Base-by-base conservation (phyloP, 2,329 filamentous ascomycete species). In the Pyricularia sp. region DNA sequence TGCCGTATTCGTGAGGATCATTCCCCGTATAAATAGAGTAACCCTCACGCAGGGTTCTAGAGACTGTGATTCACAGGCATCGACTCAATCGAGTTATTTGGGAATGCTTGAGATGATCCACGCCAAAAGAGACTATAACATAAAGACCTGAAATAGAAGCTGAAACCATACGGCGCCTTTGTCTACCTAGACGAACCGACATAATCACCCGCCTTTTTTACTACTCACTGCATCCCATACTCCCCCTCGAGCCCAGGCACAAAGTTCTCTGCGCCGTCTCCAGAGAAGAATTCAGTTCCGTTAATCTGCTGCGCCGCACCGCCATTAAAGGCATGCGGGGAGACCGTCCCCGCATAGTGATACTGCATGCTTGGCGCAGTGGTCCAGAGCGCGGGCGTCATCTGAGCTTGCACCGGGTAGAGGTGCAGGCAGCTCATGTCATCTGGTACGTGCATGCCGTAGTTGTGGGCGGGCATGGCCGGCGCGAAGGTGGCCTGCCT, bases 401-500 rank as follows among this genome's bases (percentile, higher is more conserved):
- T 63, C 59, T 63, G 59, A 17, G 25, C 59, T 26, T 63, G 59
- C 23, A 63, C 59, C 25, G 59, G 59, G 59, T 63, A 63, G 25
- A 63, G 59, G 25, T 63, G 59, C 59, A 63, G 59, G 25, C 59
- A 63, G 64, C 26, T 42, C 64, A 65, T 36, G 64, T 42, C 64
- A 20, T 65, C 64, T 6, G 64, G 59, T 31, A 28, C 4, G 64
- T 33, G 64, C 64, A 42, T 42, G 6, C 30, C 28, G 20, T 33
- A 65, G 25, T 23, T 14, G 23, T 68, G 30, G 10, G 58, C 63
- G 42, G 66, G 63, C 36, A 64, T 50, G 12, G 66, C 36, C 33
- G 64, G 50, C 10, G 66, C 20, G 25, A 65, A 42, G 63, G 11
- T 69, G 2, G 69, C 20, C 31, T 69, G 65, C 25, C 67, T 68